Base-by-base conservation (phyloP, 768 basidiomycete species). In the Termitomyces sp. region DNA sequence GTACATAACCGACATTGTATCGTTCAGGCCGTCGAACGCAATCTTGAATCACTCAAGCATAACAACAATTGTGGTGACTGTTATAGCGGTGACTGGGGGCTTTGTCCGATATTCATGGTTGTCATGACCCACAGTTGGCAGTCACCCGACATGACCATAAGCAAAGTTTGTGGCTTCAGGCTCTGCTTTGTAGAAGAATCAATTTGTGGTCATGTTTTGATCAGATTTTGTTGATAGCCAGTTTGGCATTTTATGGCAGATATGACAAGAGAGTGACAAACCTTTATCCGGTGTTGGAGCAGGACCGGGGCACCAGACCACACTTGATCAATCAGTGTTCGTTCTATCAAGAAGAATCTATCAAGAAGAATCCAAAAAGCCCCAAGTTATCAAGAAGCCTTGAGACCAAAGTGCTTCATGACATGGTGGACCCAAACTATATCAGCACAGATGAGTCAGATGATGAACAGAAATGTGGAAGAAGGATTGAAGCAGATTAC, bases 11-110 rank as follows among this genome's bases (percentile, higher is more conserved):
- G 7, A 54, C 9, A 54, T 45, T 34, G 13, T 33, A 22, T 54
- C 12, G 34, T 33, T 4, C 18, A 62, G 61, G 8, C 45, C 58
- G 12, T 59, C 58, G 16, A 33, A 37, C 22, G 51, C 47, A 47
- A 28, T 28, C 16, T 6, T 12, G 7, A 28, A 28, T 12, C 55
- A 36, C 28, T 33, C 49, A 18, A 12, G 46, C 18, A 26, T 50
- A 12, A 22, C 59, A 10, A 16, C 33, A 16, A 33, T 10, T 39
- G 33, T 26, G 9, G 55, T 57, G 42, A 55, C 56, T 8, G 16
- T 51, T 29, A 13, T 55, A 2, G 49, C 58, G 29, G 16, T 60
- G 34, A 33, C 28, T 28, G 39, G 41, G 31, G 59, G 56, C 36
- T 49, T 49, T 45, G 28, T 31, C 15, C 56, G 56, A 33, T 45